These are phyloP conservation scores for Ogataea kodamae DNA, from an alignment of 805 yeast species.

Conservation along the genomic window DNA sequence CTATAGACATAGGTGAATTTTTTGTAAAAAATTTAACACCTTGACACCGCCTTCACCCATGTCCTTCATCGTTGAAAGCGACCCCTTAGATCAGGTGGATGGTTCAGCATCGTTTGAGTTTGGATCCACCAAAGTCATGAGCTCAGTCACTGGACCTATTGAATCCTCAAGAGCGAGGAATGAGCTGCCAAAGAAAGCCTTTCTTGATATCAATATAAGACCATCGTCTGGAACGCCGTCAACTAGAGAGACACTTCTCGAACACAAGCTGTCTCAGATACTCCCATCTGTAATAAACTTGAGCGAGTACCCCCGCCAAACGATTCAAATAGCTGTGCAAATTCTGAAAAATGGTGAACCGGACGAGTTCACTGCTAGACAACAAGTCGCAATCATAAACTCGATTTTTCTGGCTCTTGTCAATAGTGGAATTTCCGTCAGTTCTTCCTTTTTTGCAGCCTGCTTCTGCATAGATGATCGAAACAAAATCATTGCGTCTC, in stretches of 20 bases:
- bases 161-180: constrained; percentile 73
- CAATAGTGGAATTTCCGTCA: constrained; percentile 74
- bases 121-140: constrained; percentile 56
- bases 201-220: constrained; percentile 72
- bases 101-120: constrained; percentile 66
- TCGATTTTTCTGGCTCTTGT: constrained; percentile 70
- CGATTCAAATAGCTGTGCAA: constrained; percentile 67
- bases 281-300: constrained; percentile 58
- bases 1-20: constrained; percentile 10
- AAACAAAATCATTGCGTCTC: constrained; percentile 39
- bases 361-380: constrained; percentile 38
- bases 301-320: constrained; percentile 72
- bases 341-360: constrained; percentile 52
- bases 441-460: constrained; percentile 57
- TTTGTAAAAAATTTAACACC: constrained; percentile 7
- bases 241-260: constrained; percentile 72
- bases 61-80: constrained; percentile 16
- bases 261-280: constrained; percentile 63
- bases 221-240: constrained; percentile 74
- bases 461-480: constrained; percentile 32
- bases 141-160: constrained; percentile 87
- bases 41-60: constrained; percentile 10
- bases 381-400: constrained; percentile 68
- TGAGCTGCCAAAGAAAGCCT: constrained; percentile 75
- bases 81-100: constrained; percentile 57